These are phyloP conservation scores for Nigrospora sphaerica DNA, from an alignment of 2,329 filamentous ascomycete species.

Conservation along the genomic window DNA sequence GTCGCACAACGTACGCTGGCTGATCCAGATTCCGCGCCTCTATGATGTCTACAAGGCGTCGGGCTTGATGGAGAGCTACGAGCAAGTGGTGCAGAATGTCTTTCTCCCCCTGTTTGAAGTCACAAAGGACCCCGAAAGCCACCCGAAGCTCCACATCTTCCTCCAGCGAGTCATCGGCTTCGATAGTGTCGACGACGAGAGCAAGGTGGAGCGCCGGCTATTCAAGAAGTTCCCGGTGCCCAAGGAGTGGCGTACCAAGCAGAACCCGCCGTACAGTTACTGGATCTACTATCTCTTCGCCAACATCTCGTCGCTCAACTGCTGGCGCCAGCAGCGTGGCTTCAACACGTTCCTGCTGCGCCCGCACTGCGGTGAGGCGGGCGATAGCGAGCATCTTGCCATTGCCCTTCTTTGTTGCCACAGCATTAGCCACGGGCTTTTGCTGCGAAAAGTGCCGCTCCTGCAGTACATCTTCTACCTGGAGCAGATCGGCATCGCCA, in stretches of 20 bases:
- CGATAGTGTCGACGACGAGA: slow-evolving; percentile 96
- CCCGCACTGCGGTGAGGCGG: slow-evolving; percentile 93
- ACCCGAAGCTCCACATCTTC: slow-evolving; percentile 92
- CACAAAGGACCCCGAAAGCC: slow-evolving; percentile 75
- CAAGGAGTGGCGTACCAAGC: slow-evolving; percentile 79
- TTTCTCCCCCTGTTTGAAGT: slow-evolving; percentile 94
- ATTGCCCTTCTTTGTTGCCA: slow-evolving; percentile 88
- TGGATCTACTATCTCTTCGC: slow-evolving; percentile 98
- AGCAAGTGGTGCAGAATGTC: slow-evolving; percentile 83
- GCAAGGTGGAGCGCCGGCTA: slow-evolving; percentile 89
- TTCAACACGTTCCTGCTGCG: slow-evolving; percentile 94
- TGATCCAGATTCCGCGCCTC: slow-evolving; percentile 88
- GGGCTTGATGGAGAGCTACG: slow-evolving; percentile 79
- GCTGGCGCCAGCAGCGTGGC: slow-evolving; percentile 81
- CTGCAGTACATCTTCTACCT: slow-evolving; percentile 97
- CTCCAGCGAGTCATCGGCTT: slow-evolving; percentile 93
- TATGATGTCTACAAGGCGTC: slow-evolving; percentile 94
- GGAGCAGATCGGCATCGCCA: slow-evolving; percentile 95
- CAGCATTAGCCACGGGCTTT: slow-evolving; percentile 90
- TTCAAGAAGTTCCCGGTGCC: slow-evolving; percentile 94
- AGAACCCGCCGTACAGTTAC: slow-evolving; percentile 97
- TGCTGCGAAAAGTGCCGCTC: slow-evolving; percentile 88
- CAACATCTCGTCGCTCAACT: slow-evolving; percentile 88
- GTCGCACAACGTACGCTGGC: slow-evolving; percentile 95
- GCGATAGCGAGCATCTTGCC: slow-evolving; percentile 92